phyloP scores from a whole-genome alignment of 2,329 filamentous ascomycete genomes.

The Talaromyces piceae region DNA sequence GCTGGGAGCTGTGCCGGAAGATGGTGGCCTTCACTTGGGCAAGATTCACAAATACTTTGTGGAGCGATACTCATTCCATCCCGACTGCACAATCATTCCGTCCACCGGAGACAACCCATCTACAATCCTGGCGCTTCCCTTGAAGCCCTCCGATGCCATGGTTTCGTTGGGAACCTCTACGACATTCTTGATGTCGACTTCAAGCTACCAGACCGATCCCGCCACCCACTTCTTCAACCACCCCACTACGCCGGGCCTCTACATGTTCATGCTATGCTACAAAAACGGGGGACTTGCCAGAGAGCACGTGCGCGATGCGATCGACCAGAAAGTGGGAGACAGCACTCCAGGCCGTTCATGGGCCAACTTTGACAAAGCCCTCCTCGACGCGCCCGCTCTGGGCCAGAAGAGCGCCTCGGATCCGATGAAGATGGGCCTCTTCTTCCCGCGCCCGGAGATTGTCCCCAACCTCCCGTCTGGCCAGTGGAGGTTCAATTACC shows the following conservation, averaged over 20 bases:
- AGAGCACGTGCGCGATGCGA: slow-evolving; percentile 76
- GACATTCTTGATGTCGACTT: slow-evolving; percentile 95
- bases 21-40: slow-evolving; percentile 75
- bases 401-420: slow-evolving; percentile 50
- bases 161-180: slow-evolving; percentile 92
- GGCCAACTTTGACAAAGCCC: slow-evolving; percentile 70
- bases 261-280: slow-evolving; percentile 99
- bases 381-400: slow-evolving; percentile 62
- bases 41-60: slow-evolving; percentile 71
- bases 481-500: slow-evolving; percentile 73
- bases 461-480: slow-evolving; percentile 84
- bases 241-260: slow-evolving; percentile 78
- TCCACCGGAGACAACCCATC: slow-evolving; percentile 96
- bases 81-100: slow-evolving; percentile 68
- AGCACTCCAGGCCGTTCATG: slow-evolving; percentile 51
- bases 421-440: slow-evolving; percentile 79
- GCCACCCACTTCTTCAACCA: slow-evolving; percentile 98
- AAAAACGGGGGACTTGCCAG: slow-evolving; percentile 94
- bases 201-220: slow-evolving; percentile 81
- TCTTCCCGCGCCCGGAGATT: slow-evolving; percentile 91
- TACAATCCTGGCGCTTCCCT: slow-evolving; percentile 83
- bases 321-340: slow-evolving; percentile 50
- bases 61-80: slow-evolving; percentile 65
- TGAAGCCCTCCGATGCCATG: slow-evolving; percentile 83
- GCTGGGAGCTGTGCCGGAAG: slow-evolving; percentile 69